Conservation (phyloP, 2,329 filamentous ascomycete species). For the Pseudogymnoascus pannorum region DNA sequence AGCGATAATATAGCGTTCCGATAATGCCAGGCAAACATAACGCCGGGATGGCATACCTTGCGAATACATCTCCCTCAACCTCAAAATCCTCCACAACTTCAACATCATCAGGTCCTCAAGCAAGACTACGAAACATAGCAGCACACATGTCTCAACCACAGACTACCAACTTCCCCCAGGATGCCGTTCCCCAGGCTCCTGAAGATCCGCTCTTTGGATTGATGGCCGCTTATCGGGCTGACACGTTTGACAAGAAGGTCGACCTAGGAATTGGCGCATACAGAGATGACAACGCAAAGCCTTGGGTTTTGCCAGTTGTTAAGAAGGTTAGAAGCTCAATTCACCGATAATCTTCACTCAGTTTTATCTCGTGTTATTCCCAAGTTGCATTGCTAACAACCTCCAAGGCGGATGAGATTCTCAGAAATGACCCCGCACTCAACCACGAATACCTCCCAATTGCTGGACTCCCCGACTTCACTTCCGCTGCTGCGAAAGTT, state of each 20-base stretch:
- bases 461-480: slow-evolving; percentile 78
- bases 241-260: slow-evolving; percentile 72
- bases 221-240: slow-evolving; percentile 79
- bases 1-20: slow-evolving; percentile 5
- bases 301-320: slow-evolving; percentile 93
- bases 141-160: slow-evolving; percentile 55
- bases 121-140: slow-evolving; percentile 53
- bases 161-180: slow-evolving; percentile 64
- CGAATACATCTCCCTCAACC: slow-evolving; percentile 10
- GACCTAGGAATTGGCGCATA: slow-evolving; percentile 92
- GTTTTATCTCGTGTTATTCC: neutral
- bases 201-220: slow-evolving; percentile 94
- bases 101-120: slow-evolving; percentile 34
- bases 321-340: slow-evolving; percentile 65
- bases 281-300: slow-evolving; percentile 89
- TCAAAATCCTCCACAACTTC: slow-evolving; percentile 10
- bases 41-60: neutral
- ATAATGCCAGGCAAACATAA: slow-evolving; percentile 3
- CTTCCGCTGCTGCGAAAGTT: slow-evolving; percentile 81
- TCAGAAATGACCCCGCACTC: slow-evolving; percentile 79
- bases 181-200: slow-evolving; percentile 78
- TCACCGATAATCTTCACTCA: slow-evolving; percentile 4
- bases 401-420: slow-evolving; percentile 75
- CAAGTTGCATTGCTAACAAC: slow-evolving; percentile 3
- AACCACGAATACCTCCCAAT: slow-evolving; percentile 99